Conservation (phyloP, 1,139 yeast genomes). For the Blastobotrys petasosporus region DNA sequence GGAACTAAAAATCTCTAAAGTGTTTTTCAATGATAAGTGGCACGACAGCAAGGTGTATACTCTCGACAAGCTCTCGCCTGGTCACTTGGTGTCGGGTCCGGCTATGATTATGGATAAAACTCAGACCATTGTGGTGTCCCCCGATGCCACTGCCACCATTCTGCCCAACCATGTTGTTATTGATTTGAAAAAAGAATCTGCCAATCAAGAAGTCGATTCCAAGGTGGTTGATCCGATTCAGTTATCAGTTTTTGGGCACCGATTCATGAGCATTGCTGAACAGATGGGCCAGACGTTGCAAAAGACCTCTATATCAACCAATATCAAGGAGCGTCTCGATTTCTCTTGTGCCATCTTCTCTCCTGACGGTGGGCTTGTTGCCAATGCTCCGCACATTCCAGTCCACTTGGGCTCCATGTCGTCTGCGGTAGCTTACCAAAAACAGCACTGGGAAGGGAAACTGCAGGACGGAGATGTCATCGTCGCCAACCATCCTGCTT, state of each 20-base stretch:
- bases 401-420: slow-evolving; percentile 87
- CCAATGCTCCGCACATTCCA: slow-evolving; percentile 86
- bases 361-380: slow-evolving; percentile 67
- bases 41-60: slow-evolving; percentile 46
- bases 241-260: slow-evolving; percentile 71
- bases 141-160: slow-evolving; percentile 58
- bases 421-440: slow-evolving; percentile 68
- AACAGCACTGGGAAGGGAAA: slow-evolving; percentile 55
- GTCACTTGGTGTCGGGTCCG: slow-evolving; percentile 62
- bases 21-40: slow-evolving; percentile 49
- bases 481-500: slow-evolving; percentile 71
- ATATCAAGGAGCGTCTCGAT: slow-evolving; percentile 76
- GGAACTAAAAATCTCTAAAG: slow-evolving; percentile 30
- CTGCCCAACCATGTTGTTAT: slow-evolving; percentile 56
- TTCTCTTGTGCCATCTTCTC: slow-evolving; percentile 82
- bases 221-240: slow-evolving; percentile 57
- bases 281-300: slow-evolving; percentile 82
- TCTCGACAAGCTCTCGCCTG: slow-evolving; percentile 47
- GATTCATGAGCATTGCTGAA: slow-evolving; percentile 85
- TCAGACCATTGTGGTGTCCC: slow-evolving; percentile 79
- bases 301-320: slow-evolving; percentile 78
- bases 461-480: slow-evolving; percentile 65
- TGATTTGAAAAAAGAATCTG: slow-evolving; percentile 23
- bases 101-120: slow-evolving; percentile 81
- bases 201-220: slow-evolving; percentile 35